Base-by-base conservation (phyloP, 768 basidiomycete species). In the Collybiopsis confluens region DNA sequence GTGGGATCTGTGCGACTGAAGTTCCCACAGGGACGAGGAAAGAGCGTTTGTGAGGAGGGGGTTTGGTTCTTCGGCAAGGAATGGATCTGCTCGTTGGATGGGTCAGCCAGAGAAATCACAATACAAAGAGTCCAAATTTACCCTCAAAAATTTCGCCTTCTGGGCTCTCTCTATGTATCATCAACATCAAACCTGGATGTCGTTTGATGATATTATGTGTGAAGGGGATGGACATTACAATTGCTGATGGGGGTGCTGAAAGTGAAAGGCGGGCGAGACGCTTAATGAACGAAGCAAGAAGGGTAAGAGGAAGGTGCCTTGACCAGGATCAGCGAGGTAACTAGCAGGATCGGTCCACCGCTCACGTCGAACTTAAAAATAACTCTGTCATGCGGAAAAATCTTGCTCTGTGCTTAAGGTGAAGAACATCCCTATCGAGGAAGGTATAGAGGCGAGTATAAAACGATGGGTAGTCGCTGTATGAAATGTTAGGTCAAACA, bases 231-330 rank as follows among this genome's bases (percentile, higher is more conserved):
- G 91, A 74, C 77, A 94, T 88, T 54, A 99, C 78, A 27, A 97
- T 85, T 0, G 90, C 95, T 13, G 94, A 85, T 7, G 97, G 95
- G 0, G 95, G 90, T 0, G 95, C 92, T 27, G 75, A 73, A 10
- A 98, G 77, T 7, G 92, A 87, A 2, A 98, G 76, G 11, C 90
- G 82, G 2, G 93, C 82, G 27, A 99, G 78, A 4, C 92, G 85
- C 68, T 98, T 98, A 63, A 97, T 76, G 68, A 98, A 98, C 0
- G 96, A 93, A 6, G 96, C 96, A 21, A 98, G 78, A n/a, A 98
- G 78, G 1, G 88, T 82, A 1, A 91, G 83, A 2, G 97, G 93
- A 13, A 99, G 75, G 69, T 95, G 92, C 3, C 93, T 73, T 24
- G 46, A 16, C 5, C 1, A 38, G 33, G 50, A 38, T 41, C 21